Conservation (phyloP, 768 basidiomycete species). For the Panaeolus cyanescens region DNA sequence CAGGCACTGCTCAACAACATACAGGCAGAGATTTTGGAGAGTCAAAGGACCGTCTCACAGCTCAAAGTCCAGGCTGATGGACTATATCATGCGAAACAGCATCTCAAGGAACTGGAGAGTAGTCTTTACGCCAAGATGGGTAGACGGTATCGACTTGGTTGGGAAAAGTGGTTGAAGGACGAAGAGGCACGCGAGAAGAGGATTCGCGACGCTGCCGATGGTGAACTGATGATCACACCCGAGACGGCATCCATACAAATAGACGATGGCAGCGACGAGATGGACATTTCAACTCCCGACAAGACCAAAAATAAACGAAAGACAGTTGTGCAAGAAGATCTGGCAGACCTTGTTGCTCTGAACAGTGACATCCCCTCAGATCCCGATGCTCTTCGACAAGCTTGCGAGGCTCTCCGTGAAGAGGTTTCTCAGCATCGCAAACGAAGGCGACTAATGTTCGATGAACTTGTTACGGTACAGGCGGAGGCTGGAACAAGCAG, state of each 20-base stretch:
- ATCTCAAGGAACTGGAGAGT: conserved; percentile 61
- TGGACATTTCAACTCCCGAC: conserved; percentile 38
- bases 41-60: conserved; percentile 72
- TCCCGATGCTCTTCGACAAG: conserved; percentile 50
- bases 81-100: conserved; percentile 58
- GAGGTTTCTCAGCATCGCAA: conserved; percentile 68
- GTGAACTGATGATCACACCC: conserved; percentile 50
- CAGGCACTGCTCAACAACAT: conserved; percentile 84
- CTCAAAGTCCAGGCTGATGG: conserved; percentile 70
- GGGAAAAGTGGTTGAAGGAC: conserved; percentile 91
- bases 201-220: conserved; percentile 64
- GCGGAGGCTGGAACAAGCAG: conserved; percentile 91
- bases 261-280: conserved; percentile 45
- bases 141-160: conserved; percentile 79
- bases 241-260: conserved; percentile 46
- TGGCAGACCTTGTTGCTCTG: conserved; percentile 62
- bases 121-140: conserved; percentile 79
- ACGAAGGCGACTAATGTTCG: conserved; percentile 72
- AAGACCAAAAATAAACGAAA: conserved; percentile 59
- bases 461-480: conserved; percentile 76
- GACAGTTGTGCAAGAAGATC: conserved; percentile 51
- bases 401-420: conserved; percentile 62
- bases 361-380: conserved; percentile 60
- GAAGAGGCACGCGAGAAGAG: conserved; percentile 77
- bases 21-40: conserved; percentile 87